Percentiles rank a stretch among this genome's conserved stretches.
phyloP scores from a whole-genome alignment of 768 basidiomycete genomes.

The Stropharia rugosoannulata region DNA sequence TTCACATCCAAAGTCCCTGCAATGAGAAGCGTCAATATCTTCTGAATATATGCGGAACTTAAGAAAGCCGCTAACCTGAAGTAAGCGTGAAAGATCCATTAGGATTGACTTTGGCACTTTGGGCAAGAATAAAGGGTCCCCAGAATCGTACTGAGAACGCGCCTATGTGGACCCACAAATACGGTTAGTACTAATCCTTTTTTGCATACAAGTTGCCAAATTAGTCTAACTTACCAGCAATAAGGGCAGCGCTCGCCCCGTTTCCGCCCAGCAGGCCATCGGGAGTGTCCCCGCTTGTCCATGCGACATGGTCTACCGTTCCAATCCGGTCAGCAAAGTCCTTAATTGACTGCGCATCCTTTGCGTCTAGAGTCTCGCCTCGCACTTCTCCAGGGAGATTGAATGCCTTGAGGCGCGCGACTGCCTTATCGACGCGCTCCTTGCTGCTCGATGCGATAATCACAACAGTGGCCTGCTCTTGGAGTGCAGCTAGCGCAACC shows the following conservation, averaged over 20 bases:
- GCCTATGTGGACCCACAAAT: not conserved
- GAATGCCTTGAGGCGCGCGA: not conserved
- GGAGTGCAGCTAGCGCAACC: too few relatives aligned
- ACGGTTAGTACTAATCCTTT: too few relatives aligned
- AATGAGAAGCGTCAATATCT: not conserved
- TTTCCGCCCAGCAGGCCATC: too few relatives aligned
- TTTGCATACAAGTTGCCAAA: too few relatives aligned
- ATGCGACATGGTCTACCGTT: not conserved
- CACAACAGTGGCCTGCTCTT: too few relatives aligned
- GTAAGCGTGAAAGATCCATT: conserved; percentile 5
- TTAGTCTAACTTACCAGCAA: too few relatives aligned
- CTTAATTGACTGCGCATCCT: not conserved
- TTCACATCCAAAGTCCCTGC: not conserved
- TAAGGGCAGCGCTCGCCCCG: too few relatives aligned
- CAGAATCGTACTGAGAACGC: conserved; percentile 4
- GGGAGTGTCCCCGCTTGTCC: not conserved
- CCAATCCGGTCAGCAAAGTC: not conserved
- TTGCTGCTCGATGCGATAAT: not conserved
- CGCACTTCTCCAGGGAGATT: not conserved
- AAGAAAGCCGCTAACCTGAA: not conserved
- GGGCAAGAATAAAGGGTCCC: conserved; percentile 4
- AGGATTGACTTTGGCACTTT: not conserved
- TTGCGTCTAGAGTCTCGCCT: not conserved
- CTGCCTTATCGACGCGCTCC: not conserved
- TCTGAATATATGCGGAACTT: not conserved